Evolutionary conservation across 805 yeast genomes (phyloP).

Genomic region (Tetrapisispora fleetii): DNA sequence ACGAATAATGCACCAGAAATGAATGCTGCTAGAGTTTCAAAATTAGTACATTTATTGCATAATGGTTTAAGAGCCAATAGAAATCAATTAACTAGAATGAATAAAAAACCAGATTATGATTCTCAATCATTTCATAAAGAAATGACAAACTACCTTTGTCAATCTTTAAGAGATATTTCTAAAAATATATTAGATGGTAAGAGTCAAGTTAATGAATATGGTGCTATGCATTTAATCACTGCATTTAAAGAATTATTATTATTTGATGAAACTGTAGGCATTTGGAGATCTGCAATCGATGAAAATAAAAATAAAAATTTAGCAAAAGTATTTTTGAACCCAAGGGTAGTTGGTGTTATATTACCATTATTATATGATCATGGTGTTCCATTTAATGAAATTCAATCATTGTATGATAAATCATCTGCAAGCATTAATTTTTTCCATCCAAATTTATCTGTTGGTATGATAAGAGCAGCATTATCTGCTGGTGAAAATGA

Average conservation of each 20-base stretch:
- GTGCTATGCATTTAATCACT: constrained; percentile 48
- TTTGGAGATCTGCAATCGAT: constrained; percentile 49
- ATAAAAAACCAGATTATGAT: constrained; percentile 52
- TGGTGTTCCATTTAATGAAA: constrained; percentile 53
- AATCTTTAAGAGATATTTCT: constrained; percentile 43
- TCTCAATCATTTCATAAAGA: constrained; percentile 46
- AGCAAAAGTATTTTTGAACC: constrained; percentile 41
- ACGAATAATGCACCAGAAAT: constrained; percentile 36
- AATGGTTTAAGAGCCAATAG: constrained; percentile 49
- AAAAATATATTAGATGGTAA: constrained; percentile 39
- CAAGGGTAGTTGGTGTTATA: constrained; percentile 57
- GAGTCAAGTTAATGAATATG: constrained; percentile 39
- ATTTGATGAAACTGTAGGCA: constrained; percentile 51
- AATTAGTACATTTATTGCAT: constrained; percentile 42
- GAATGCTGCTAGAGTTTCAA: constrained; percentile 37
- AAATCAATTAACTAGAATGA: constrained; percentile 42
- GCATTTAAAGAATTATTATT: constrained; percentile 52
- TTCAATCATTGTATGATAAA: constrained; percentile 45
- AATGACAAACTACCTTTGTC: constrained; percentile 40
- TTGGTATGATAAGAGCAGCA: constrained; percentile 68
- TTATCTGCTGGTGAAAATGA: constrained; percentile 53
- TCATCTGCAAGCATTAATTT: constrained; percentile 28
- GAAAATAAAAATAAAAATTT: constrained; percentile 15
- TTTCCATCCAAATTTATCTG: constrained; percentile 41
- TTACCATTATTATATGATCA: constrained; percentile 56